These are phyloP conservation scores for Cudoniella acicularis DNA, from an alignment of 495 filamentous ascomycete species.

Conservation along the genomic window DNA sequence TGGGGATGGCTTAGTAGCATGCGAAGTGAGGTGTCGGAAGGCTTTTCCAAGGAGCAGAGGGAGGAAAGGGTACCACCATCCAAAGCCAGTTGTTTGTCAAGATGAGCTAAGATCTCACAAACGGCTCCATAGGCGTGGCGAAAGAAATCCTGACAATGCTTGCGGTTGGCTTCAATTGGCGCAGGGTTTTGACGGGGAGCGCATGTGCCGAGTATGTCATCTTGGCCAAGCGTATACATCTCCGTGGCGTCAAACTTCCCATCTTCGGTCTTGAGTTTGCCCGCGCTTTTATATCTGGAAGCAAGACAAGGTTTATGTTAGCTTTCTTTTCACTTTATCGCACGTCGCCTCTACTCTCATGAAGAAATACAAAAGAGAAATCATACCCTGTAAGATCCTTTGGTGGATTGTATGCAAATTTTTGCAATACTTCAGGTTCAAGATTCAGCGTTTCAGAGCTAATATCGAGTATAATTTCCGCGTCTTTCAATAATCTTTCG, in stretches of 20 bases:
- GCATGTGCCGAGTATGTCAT: neutral
- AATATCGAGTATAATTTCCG: neutral
- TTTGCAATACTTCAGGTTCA: neutral
- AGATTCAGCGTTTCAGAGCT: neutral
- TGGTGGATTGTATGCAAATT: neutral
- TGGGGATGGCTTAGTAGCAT: neutral
- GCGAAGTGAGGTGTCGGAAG: neutral
- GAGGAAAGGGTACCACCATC: neutral
- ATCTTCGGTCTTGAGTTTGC: neutral
- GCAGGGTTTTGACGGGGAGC: neutral
- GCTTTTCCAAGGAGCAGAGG: neutral
- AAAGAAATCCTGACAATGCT: neutral
- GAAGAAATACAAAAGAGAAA: no score
- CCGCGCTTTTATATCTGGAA: neutral
- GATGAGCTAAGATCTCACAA: neutral
- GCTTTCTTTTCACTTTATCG: neutral
- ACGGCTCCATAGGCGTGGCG: neutral
- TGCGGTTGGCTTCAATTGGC: neutral
- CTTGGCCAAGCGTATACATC: neutral
- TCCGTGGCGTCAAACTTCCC: neutral
- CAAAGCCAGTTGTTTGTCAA: neutral
- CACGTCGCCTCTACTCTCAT: neutral
- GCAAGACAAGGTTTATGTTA: neutral
- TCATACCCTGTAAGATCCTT: no score
- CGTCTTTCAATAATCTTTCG: neutral